phyloP scores from a whole-genome alignment of 208 protist species.

The Acanthamoeba triangularis region DNA sequence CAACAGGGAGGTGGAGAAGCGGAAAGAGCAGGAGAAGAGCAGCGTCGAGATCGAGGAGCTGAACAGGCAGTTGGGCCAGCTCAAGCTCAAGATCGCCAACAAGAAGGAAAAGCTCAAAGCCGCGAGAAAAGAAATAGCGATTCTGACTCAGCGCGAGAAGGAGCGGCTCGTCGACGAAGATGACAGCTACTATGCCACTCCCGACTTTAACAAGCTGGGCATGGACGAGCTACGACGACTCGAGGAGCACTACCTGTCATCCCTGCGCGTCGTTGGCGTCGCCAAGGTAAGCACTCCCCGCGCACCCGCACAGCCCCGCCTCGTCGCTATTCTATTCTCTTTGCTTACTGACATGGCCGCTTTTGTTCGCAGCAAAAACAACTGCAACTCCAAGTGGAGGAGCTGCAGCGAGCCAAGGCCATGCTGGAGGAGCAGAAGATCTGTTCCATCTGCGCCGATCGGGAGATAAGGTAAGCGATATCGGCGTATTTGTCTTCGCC shows the following conservation, averaged over 20 bases:
- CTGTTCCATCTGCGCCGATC: slow-evolving; percentile 58
- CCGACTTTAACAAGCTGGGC: background rate
- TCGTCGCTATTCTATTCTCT: background rate
- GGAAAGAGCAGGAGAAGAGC: background rate
- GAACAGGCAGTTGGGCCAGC: background rate
- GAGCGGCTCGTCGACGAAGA: background rate
- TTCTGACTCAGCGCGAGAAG: background rate
- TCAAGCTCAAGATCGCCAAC: background rate
- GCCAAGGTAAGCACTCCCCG: background rate
- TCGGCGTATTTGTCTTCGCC: background rate
- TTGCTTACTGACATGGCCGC: background rate
- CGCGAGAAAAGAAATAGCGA: background rate
- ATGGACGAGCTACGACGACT: slow-evolving; percentile 29
- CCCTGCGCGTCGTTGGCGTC: slow-evolving; percentile 9
- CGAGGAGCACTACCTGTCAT: slow-evolving; percentile 37
- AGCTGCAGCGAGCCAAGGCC: slow-evolving; percentile 70
- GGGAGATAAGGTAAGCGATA: slow-evolving; percentile 30
- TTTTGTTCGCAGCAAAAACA: slow-evolving; percentile 54
- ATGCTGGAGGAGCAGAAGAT: slow-evolving; percentile 73
- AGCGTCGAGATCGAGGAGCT: slow-evolving; percentile 63
- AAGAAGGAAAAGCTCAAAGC: slow-evolving; percentile 17
- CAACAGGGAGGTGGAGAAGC: slow-evolving; percentile 36
- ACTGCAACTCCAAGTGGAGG: slow-evolving; percentile 56
- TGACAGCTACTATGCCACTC: background rate
- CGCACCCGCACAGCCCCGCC: background rate